Evolutionary conservation across 2,329 filamentous ascomycete genomes (phyloP).

Genomic region (Fusarium sp.): DNA sequence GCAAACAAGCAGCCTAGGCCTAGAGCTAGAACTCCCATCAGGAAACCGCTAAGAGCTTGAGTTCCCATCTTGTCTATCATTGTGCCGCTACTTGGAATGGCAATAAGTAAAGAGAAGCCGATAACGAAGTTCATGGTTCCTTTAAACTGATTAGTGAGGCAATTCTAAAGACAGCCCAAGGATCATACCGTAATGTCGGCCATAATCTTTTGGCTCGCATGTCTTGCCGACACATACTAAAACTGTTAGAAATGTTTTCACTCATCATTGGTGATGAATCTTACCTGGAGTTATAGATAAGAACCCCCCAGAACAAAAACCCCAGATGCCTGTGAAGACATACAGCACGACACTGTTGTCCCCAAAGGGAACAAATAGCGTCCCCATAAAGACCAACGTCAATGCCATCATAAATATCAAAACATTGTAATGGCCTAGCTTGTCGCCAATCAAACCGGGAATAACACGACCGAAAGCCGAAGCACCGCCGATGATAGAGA

Average conservation of each 20-base stretch:
- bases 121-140: slow-evolving; percentile 12
- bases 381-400: neutral
- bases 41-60: slow-evolving; percentile 1
- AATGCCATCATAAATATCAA: slow-evolving; percentile 2
- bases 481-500: slow-evolving; percentile 1
- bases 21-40: neutral
- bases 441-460: neutral
- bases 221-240: slow-evolving; percentile 10
- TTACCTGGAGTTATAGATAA: slow-evolving; percentile 1
- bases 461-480: neutral
- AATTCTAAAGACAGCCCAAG: too few relatives aligned
- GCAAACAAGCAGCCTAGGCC: neutral
- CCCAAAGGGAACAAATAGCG: neutral
- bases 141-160: too few relatives aligned
- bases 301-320: neutral
- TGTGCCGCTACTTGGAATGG: slow-evolving; percentile 1
- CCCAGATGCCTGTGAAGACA: slow-evolving; percentile 1
- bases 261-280: too few relatives aligned
- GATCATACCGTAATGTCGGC: neutral
- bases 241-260: too few relatives aligned
- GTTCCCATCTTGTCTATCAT: slow-evolving; percentile 13
- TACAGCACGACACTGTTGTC: neutral
- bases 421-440: slow-evolving; percentile 2
- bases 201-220: slow-evolving; percentile 11
- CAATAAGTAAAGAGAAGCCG: neutral